phyloP scores from a whole-genome alignment of 352 stramenopile species.

The Phytophthora melonis region DNA sequence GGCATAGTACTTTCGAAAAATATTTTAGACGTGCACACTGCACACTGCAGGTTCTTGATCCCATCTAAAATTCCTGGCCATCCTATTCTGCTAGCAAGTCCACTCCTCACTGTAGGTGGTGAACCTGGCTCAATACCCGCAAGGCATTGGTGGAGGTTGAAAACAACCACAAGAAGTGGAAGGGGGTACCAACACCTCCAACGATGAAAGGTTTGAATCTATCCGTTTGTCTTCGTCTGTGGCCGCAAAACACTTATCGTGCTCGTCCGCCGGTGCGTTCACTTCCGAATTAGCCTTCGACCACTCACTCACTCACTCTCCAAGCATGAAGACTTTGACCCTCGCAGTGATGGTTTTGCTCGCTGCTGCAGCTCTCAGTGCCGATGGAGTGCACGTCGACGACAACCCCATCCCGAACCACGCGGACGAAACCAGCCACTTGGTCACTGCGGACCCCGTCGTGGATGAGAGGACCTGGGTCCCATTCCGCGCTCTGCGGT shows the following conservation, averaged over 20 bases:
- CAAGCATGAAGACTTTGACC: conserved; percentile 24
- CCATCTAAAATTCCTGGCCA: no score
- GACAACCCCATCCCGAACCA: conserved; percentile 1
- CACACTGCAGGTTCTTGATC: no score
- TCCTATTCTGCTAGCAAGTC: no score
- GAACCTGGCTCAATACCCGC: no score
- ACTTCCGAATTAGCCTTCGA: conserved; percentile 17
- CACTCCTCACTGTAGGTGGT: no score
- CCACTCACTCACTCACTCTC: not conserved
- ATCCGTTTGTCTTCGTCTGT: not conserved
- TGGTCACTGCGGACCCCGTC: conserved; percentile 4
- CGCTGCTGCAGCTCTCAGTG: conserved; percentile 6
- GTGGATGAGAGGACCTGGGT: conserved; percentile 7
- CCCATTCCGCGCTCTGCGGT: conserved; percentile 12
- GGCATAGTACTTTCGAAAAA: no score
- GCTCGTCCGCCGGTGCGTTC: not conserved
- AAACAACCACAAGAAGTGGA: no score
- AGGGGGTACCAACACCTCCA: not conserved
- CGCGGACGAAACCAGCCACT: not conserved
- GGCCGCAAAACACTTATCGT: not conserved
- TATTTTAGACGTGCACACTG: no score
- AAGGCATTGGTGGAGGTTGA: no score
- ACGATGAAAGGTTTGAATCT: not conserved
- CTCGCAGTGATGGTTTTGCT: conserved; percentile 13
- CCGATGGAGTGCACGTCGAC: conserved; percentile 7